Evolutionary conservation across 2,329 filamentous ascomycete species (phyloP), one percentile per base, ranked within the genome.

Genomic region (Dactylonectria macrodidyma): DNA sequence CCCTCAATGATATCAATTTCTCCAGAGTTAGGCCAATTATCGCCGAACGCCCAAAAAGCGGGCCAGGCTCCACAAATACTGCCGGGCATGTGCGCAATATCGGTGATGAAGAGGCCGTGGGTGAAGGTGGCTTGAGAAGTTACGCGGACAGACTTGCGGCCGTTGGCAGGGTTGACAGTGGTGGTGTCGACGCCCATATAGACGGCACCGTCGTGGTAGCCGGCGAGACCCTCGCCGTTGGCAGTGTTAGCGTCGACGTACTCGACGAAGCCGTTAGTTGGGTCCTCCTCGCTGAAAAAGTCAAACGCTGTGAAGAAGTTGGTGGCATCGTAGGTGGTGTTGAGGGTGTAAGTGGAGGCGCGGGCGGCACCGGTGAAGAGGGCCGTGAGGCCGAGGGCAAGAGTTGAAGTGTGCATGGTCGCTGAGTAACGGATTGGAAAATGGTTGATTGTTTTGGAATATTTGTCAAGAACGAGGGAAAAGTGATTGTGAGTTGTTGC

Each of bases 1-100:
- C 92, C 92, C 82, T 95, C 93, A 73, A 95, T 89, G 75, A 95
- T 92, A 78, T 95, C 93, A 74, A 95, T 93, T 81, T 95, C 93
- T 54, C 93, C 93, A 8, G 84, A 83, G 48, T 78, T 78, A 2
- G 93, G 93, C 93, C 93, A 95, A 76, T 87, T 81, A n/a, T 86
- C 83, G 16, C 92, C 92, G 38, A 93, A 86, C 59, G 84, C 85
- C 88, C 88, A 93, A 79, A 92, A 92, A 14, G 93, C 93, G 1
- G 93, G 92, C 93, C 93, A 95, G 14, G 89, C 87, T 38, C 92
- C 93, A 76, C 93, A 95, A 67, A 85, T 83, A 48, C 88, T 89
- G 22, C 86, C 86, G n/a, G 93, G 93, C 90, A 95, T 94, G 79
- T 95, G 93, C 10, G 84, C 85, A 65, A 95, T 88, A 77, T 95